Percentiles rank a stretch among this genome's conserved stretches.
Evolutionary conservation across 2,329 filamentous ascomycete species (phyloP).

Genomic region (Diaporthe sp.): DNA sequence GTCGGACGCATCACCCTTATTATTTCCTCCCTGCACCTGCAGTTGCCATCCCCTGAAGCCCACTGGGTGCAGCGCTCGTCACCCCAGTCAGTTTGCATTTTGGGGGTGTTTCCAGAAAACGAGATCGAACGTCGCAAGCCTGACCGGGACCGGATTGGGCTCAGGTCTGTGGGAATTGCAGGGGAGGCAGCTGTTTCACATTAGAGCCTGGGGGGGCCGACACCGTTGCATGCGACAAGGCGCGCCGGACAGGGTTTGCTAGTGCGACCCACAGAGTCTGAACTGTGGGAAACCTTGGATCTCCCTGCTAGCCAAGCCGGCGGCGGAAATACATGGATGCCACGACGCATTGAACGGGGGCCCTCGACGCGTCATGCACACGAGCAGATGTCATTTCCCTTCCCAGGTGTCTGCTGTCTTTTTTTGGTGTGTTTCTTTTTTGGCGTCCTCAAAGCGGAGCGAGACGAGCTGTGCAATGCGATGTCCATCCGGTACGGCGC

Average conservation of each 20-base stretch:
- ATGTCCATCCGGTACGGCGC: slow-evolving; percentile 10
- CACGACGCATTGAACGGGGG: slow-evolving; percentile 41
- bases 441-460: slow-evolving; percentile 16
- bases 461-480: slow-evolving; percentile 27
- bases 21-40: not conserved
- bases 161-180: slow-evolving; percentile 60
- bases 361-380: slow-evolving; percentile 42
- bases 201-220: slow-evolving; percentile 54
- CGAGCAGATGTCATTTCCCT: slow-evolving; percentile 30
- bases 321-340: slow-evolving; percentile 41
- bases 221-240: slow-evolving; percentile 54
- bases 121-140: slow-evolving; percentile 59
- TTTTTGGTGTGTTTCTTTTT: slow-evolving; percentile 31
- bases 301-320: slow-evolving; percentile 43
- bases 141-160: slow-evolving; percentile 58
- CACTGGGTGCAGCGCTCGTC: not conserved
- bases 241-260: slow-evolving; percentile 46
- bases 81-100: slow-evolving; percentile 4
- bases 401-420: slow-evolving; percentile 25
- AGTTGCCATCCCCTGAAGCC: not conserved
- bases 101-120: slow-evolving; percentile 56
- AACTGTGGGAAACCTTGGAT: slow-evolving; percentile 38
- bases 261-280: slow-evolving; percentile 45
- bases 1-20: not conserved
- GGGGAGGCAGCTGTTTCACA: slow-evolving; percentile 67